Conservation (phyloP, 805 yeast species). For the Scheffersomyces lignosus region DNA sequence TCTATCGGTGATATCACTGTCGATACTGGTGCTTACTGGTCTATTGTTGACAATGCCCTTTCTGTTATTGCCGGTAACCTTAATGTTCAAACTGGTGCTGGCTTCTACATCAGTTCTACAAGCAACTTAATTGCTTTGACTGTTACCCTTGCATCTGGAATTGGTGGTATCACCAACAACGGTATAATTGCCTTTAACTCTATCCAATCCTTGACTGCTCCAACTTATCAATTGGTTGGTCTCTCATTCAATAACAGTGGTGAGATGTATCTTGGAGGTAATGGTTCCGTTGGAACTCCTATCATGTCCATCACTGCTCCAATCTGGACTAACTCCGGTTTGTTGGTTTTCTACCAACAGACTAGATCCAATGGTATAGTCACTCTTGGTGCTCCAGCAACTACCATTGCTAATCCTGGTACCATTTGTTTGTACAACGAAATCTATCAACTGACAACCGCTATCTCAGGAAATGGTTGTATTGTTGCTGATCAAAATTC, state of each 20-base stretch:
- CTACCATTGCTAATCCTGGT: constrained; percentile 12
- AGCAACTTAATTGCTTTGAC: constrained; percentile 12
- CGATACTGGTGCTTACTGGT: constrained; percentile 16
- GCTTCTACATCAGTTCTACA: constrained; percentile 15
- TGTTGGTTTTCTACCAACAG: constrained; percentile 10
- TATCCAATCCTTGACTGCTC: constrained; percentile 10
- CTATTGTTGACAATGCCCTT: constrained; percentile 12
- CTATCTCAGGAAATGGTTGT: constrained; percentile 20
- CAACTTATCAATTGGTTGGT: constrained; percentile 10
- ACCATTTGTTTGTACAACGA: constrained; percentile 15
- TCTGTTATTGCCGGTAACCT: background rate
- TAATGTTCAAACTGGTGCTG: constrained; percentile 14
- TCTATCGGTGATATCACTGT: constrained; percentile 18
- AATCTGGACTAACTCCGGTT: constrained; percentile 12
- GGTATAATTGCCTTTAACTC: constrained; percentile 20
- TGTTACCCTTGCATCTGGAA: constrained; percentile 8
- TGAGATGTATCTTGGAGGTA: constrained; percentile 13
- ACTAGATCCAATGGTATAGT: constrained; percentile 10
- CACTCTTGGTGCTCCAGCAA: constrained; percentile 9
- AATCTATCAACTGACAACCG: constrained; percentile 13
- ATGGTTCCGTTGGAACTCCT: constrained; percentile 10
- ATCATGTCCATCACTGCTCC: constrained; percentile 9
- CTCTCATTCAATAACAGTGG: constrained; percentile 16
- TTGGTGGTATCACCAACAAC: constrained; percentile 11
- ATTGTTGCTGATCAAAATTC: constrained; percentile 12